Conservation (phyloP, 164 flowering plant genomes). For the Warburgia ugandensis region DNA sequence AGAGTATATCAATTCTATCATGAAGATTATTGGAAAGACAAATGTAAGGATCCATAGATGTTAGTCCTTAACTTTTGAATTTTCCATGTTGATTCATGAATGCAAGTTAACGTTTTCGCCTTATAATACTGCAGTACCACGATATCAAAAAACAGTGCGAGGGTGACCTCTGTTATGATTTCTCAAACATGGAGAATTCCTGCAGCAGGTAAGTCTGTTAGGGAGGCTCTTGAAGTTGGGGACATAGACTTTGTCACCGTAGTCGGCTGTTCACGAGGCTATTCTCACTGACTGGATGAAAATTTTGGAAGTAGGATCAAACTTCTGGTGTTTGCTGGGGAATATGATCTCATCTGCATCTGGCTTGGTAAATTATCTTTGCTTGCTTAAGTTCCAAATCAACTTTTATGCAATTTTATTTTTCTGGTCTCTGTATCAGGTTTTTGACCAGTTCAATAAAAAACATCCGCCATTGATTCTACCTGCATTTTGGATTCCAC, state of each 20-base stretch:
- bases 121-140: conserved; percentile 48
- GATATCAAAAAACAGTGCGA: conserved; percentile 71
- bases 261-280: conserved; percentile 51
- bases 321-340: conserved; percentile 72
- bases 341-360: conserved; percentile 84
- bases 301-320: conserved; percentile 72
- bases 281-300: conserved; percentile 74
- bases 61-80: not conserved
- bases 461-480: too few relatives aligned
- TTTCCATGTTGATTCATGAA: too few relatives aligned
- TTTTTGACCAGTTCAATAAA: not conserved
- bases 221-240: conserved; percentile 64
- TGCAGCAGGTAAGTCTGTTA: conserved; percentile 46
- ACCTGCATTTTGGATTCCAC: too few relatives aligned
- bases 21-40: conserved; percentile 31
- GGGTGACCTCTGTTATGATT: conserved; percentile 66
- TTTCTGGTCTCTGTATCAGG: not conserved
- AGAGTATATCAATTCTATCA: conserved; percentile 33
- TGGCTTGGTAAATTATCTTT: conserved; percentile 64
- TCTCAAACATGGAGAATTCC: conserved; percentile 59
- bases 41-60: conserved; percentile 41
- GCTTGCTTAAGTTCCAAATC: not conserved
- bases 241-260: conserved; percentile 64
- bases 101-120: not conserved
- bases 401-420: not conserved